A percentile compares a stretch with the other conserved stretches of the same genome.
These are phyloP conservation scores for Raffaelea albimanens DNA, from an alignment of 2,329 filamentous ascomycete genomes.

Conservation along the genomic window DNA sequence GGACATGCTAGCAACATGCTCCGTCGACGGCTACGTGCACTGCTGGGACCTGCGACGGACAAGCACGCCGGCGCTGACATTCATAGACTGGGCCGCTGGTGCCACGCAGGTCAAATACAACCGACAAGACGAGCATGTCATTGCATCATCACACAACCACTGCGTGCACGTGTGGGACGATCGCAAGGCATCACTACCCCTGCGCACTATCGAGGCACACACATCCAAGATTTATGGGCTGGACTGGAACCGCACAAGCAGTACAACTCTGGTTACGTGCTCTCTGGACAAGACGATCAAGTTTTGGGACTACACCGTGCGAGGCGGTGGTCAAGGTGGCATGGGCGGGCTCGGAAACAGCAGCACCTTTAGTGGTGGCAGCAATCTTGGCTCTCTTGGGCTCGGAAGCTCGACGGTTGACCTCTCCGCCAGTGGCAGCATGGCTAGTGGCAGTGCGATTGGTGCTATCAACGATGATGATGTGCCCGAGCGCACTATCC, in stretches of 20 bases:
- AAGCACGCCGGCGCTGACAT: constrained; percentile 64
- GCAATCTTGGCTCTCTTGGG: constrained; percentile 9
- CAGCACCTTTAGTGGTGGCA: neutral
- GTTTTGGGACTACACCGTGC: constrained; percentile 66
- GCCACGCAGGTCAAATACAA: constrained; percentile 96
- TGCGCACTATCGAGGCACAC: constrained; percentile 80
- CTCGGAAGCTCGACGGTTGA: neutral
- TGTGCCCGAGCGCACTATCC: constrained; percentile 65
- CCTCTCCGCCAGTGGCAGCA: neutral
- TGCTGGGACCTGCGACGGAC: constrained; percentile 81
- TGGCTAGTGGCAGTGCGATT: neutral
- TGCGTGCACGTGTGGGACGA: constrained; percentile 87
- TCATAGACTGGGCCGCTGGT: constrained; percentile 88
- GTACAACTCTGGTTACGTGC: constrained; percentile 71
- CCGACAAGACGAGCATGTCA: constrained; percentile 72
- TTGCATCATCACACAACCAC: constrained; percentile 85
- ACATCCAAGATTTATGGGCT: constrained; percentile 90
- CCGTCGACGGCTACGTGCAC: constrained; percentile 87
- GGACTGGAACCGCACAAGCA: constrained; percentile 78
- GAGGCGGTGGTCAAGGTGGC: neutral
- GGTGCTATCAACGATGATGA: constrained; percentile 38
- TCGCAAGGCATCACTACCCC: constrained; percentile 64
- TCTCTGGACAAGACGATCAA: constrained; percentile 89
- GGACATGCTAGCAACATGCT: constrained; percentile 80
- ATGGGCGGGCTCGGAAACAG: neutral